These are phyloP conservation scores for Mimosa bimucronata DNA, from an alignment of 306 rosid genomes.

Conservation along the genomic window DNA sequence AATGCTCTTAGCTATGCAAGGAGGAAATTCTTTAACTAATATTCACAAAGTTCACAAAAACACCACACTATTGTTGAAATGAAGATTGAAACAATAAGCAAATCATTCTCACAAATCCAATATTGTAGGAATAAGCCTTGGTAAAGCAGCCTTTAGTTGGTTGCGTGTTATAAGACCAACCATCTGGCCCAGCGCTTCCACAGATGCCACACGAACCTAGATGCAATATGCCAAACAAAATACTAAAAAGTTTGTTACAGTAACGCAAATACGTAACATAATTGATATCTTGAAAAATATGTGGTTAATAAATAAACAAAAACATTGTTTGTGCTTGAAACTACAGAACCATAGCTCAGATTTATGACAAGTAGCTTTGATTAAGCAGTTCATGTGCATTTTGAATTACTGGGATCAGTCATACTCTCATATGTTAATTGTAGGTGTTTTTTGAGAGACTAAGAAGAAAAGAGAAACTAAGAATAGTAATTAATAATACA, in stretches of 20 bases:
- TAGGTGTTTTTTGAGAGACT: background rate
- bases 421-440: background rate
- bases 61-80: constrained; percentile 26
- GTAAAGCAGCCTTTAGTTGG: constrained; percentile 87
- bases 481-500: background rate
- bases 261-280: constrained; percentile 13
- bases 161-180: constrained; percentile 84
- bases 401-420: background rate
- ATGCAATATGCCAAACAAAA: constrained; percentile 32
- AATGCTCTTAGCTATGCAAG: constrained; percentile 24
- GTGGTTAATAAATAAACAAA: constrained; percentile 17
- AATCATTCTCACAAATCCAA: constrained; percentile 83
- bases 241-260: constrained; percentile 26
- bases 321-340: constrained; percentile 19
- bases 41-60: constrained; percentile 20
- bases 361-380: background rate
- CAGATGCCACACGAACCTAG: constrained; percentile 79
- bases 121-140: constrained; percentile 87
- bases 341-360: constrained; percentile 5
- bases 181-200: constrained; percentile 96
- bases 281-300: constrained; percentile 19
- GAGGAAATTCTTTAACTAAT: constrained; percentile 20
- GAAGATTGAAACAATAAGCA: constrained; percentile 28
- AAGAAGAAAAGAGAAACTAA: constrained; percentile 11
- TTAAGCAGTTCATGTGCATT: background rate